A percentile compares a stretch with the other conserved stretches of the same genome.
Evolutionary conservation across 768 basidiomycete species (phyloP).

Genomic region (Tylopilus sp.): DNA sequence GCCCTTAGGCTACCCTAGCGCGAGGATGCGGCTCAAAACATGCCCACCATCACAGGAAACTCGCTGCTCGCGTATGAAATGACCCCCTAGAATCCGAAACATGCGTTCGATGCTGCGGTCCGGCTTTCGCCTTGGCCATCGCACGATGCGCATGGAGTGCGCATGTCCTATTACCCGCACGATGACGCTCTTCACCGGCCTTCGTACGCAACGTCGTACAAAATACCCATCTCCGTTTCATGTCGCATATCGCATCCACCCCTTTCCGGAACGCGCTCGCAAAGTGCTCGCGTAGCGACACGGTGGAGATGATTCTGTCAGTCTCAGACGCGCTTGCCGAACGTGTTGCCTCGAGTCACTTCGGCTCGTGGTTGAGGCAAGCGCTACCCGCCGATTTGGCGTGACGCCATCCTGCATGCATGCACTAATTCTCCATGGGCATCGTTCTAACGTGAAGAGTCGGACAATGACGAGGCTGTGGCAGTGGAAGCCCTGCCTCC

Average conservation of each 20-base stretch:
- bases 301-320: background rate
- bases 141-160: constrained; percentile 1
- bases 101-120: constrained; percentile 2
- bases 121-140: background rate
- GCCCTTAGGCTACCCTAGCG: too few species aligned
- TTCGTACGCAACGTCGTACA: background rate
- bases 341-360: background rate
- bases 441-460: background rate
- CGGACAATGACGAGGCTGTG: background rate
- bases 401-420: background rate
- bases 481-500: background rate
- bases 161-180: constrained; percentile 15
- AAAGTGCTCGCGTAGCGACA: background rate
- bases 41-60: constrained; percentile 1
- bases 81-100: constrained; percentile 10
- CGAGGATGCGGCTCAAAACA: background rate
- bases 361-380: background rate
- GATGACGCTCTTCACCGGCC: background rate
- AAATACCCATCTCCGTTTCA: constrained; percentile 3
- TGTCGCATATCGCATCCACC: constrained; percentile 6
- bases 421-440: background rate
- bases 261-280: background rate
- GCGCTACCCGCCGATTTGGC: background rate
- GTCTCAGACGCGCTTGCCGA: background rate
- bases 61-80: background rate